Percentiles rank a stretch among this genome's conserved stretches.
Evolutionary conservation across 441 rosid species (phyloP).

Genomic region (Brassica hybrid): DNA sequence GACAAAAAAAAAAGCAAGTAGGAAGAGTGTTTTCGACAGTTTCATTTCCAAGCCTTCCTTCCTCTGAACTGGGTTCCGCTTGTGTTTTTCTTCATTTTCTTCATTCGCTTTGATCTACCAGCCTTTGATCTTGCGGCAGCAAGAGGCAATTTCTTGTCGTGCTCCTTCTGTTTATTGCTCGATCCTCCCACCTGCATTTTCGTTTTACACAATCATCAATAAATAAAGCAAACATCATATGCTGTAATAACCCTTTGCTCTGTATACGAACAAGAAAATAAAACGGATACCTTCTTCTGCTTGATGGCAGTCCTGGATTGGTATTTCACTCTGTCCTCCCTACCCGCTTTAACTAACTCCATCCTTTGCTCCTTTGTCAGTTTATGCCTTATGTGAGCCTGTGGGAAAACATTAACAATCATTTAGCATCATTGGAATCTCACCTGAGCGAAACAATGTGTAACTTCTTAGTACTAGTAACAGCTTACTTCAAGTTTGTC

Average conservation of each 20-base stretch:
- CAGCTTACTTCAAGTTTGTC: slow-evolving; percentile 81
- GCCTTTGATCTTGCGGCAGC: slow-evolving; percentile 75
- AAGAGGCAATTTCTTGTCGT: slow-evolving; percentile 75
- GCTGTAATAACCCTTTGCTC: neutral
- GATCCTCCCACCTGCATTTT: slow-evolving; percentile 70
- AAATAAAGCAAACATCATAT: neutral
- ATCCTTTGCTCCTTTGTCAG: slow-evolving; percentile 83
- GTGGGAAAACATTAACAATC: neutral
- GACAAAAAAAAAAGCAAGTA: neutral
- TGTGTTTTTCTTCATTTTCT: slow-evolving; percentile 47
- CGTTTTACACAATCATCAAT: slow-evolving; percentile 12
- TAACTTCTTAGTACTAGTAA: slow-evolving; percentile 4
- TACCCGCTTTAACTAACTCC: slow-evolving; percentile 79
- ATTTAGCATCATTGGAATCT: slow-evolving; percentile 12
- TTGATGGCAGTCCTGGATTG: slow-evolving; percentile 72
- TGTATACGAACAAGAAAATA: neutral
- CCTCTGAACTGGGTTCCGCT: slow-evolving; percentile 63
- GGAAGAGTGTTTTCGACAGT: neutral
- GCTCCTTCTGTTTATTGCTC: slow-evolving; percentile 88
- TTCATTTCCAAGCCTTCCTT: slow-evolving; percentile 12
- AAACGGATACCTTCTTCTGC: slow-evolving; percentile 68
- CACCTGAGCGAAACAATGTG: neutral
- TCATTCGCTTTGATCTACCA: slow-evolving; percentile 54
- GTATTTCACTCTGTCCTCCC: slow-evolving; percentile 83
- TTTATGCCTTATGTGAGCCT: slow-evolving; percentile 84